These are phyloP conservation scores for Colletotrichum gigasporum DNA, from an alignment of 2,329 filamentous ascomycete genomes.

Conservation along the genomic window DNA sequence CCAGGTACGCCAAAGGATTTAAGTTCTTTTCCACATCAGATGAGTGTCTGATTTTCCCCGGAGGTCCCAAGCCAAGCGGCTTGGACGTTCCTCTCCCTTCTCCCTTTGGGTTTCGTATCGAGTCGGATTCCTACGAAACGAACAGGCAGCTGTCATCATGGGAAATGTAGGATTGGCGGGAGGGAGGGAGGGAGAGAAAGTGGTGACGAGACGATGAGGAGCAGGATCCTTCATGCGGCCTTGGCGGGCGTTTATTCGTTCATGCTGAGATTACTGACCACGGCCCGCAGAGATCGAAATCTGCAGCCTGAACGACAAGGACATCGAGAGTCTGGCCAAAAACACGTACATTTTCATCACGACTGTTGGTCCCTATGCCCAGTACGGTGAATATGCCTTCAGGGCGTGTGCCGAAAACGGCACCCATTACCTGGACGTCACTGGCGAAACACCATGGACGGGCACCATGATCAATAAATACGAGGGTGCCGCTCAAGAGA, in stretches of 20 bases:
- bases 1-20: constrained; percentile 65
- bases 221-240: constrained; percentile 5
- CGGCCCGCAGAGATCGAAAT: constrained; percentile 59
- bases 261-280: background rate
- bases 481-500: constrained; percentile 59
- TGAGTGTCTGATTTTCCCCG: background rate
- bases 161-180: background rate
- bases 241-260: background rate
- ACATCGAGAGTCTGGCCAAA: constrained; percentile 59
- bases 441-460: constrained; percentile 68
- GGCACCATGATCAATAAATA: constrained; percentile 70
- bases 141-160: too few species aligned
- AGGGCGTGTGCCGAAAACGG: constrained; percentile 69
- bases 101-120: background rate
- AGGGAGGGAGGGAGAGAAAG: background rate
- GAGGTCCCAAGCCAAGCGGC: background rate
- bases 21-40: constrained; percentile 3
- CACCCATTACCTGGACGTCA: constrained; percentile 72
- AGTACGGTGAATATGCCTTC: constrained; percentile 67
- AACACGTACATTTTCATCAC: constrained; percentile 67
- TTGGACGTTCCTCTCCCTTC: background rate
- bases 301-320: constrained; percentile 54
- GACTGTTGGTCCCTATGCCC: constrained; percentile 67
- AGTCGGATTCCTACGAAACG: background rate
- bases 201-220: background rate